phyloP scores from a whole-genome alignment of 805 yeast genomes.

The Candida fluviatilis region DNA sequence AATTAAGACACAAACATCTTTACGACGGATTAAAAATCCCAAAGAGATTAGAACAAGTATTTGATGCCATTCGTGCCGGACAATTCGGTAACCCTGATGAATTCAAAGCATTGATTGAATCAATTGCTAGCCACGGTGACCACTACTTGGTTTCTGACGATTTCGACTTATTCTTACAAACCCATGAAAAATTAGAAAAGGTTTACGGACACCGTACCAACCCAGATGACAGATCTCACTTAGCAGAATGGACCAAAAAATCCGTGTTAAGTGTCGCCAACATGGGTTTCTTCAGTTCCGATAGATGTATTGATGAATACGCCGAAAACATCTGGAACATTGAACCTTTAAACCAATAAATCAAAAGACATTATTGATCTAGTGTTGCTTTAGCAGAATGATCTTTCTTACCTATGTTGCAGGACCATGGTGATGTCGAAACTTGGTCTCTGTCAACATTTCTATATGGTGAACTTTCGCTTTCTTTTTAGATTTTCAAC shows the following conservation, averaged over 20 bases:
- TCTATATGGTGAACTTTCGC: too few relatives aligned
- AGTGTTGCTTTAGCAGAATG: too few relatives aligned
- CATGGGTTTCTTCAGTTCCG: constrained; percentile 90
- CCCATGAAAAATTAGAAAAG: constrained; percentile 72
- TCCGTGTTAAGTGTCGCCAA: constrained; percentile 78
- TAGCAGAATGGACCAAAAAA: constrained; percentile 69
- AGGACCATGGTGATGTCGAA: too few relatives aligned
- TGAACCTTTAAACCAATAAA: constrained; percentile 53
- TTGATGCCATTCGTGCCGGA: constrained; percentile 63
- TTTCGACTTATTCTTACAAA: constrained; percentile 79
- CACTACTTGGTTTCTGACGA: constrained; percentile 85
- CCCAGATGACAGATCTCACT: constrained; percentile 43
- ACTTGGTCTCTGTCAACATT: too few relatives aligned
- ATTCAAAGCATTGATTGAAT: constrained; percentile 63
- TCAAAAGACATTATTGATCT: too few relatives aligned
- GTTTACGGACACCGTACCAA: constrained; percentile 49
- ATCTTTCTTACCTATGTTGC: too few relatives aligned
- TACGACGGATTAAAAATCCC: constrained; percentile 59
- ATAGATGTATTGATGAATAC: constrained; percentile 86
- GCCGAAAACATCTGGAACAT: constrained; percentile 92
- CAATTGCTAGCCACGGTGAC: constrained; percentile 73
- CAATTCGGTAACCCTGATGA: constrained; percentile 67
- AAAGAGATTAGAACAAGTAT: constrained; percentile 56
- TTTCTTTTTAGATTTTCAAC: too few relatives aligned
- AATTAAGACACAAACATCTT: constrained; percentile 70